Evolutionary conservation across 2,329 filamentous ascomycete species (phyloP), one percentile per base, ranked within the genome.

Genomic region (Aspergillus sp.): DNA sequence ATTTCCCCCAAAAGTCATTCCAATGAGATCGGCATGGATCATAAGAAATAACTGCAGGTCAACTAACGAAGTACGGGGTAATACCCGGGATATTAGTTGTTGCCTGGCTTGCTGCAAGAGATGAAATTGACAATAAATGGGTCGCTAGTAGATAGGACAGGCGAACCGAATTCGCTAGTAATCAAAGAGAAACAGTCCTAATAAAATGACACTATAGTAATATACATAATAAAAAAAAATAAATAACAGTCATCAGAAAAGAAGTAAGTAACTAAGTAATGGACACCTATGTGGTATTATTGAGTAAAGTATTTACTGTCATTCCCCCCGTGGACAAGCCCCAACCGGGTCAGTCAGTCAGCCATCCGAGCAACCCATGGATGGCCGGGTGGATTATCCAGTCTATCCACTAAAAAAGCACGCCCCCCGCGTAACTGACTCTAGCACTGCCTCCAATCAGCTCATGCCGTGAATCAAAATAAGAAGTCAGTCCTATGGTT

Each of bases 21-120:
- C 38, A 44, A 44, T 39, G 30, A 30, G 57, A 55, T 59, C 57
- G 57, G 52, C 57, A 47, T 39, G 57, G 57, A 59, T 59, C 50
- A 54, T 32, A 49, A 13, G 11, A 36, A 36, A 15, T 13, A 36
- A 30, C 41, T 59, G 42, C 50, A 49, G 56, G 25, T 47, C 48
- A 53, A 25, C 48, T 41, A 52, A 42, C 50, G 11, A 13, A 36
- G 32, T 27, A 49, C 25, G 47, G 47, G 47, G 47, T 49, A 36
- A 36, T 36, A 32, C 47, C n/a, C n/a, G 25, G 25, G 47, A 17
- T 11, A 30, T 30, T 50, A 27, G 17, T 50, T 32, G n/a, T 27
- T 30, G 4, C 47, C 25, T 30, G 15, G 4, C 47, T 30, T 17
- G 41, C 17, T 27, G 32, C 32, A 36, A 36, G 32, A 36, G 32